A percentile compares a stretch with the other conserved stretches of the same genome.
Conservation (phyloP, 306 rosid species). For the Vicia sativa region DNA sequence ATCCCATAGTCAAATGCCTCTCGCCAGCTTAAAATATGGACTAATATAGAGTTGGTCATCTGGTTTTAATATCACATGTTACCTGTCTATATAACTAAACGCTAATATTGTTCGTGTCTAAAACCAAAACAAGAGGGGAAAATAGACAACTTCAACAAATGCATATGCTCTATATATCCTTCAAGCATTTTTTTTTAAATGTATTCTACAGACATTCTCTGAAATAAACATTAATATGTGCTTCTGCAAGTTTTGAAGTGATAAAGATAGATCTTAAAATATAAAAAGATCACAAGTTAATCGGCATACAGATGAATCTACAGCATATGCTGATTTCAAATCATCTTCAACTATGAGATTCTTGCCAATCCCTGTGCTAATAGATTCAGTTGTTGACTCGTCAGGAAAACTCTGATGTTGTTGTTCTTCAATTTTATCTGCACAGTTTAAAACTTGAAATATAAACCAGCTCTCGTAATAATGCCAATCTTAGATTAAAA, state of each 20-base stretch:
- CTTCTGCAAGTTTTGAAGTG: conserved; percentile 4
- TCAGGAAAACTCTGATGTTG: conserved; percentile 72
- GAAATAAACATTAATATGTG: conserved; percentile 1
- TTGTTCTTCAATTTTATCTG: conserved; percentile 85
- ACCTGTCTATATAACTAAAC: conserved; percentile 16
- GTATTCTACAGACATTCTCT: not conserved
- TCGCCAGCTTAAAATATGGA: conserved; percentile 20
- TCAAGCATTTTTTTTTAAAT: conserved; percentile 19
- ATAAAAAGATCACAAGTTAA: conserved; percentile 29
- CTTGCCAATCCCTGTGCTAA: conserved; percentile 69
- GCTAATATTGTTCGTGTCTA: conserved; percentile 7
- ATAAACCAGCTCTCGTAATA: conserved; percentile 25
- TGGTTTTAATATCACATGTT: conserved; percentile 22
- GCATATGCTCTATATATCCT: conserved; percentile 10
- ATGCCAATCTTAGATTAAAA: conserved; percentile 13
- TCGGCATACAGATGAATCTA: conserved; percentile 68
- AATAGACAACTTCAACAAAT: not conserved
- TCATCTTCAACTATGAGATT: conserved; percentile 83
- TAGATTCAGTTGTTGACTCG: conserved; percentile 61
- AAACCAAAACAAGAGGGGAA: not conserved
- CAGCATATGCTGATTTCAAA: conserved; percentile 63
- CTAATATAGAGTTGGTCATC: conserved; percentile 1
- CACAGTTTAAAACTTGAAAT: conserved; percentile 39
- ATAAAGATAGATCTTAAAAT: conserved; percentile 14
- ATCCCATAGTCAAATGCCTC: not conserved